Base-by-base conservation (phyloP, 441 rosid species). In the Gossypium davidsonii region DNA sequence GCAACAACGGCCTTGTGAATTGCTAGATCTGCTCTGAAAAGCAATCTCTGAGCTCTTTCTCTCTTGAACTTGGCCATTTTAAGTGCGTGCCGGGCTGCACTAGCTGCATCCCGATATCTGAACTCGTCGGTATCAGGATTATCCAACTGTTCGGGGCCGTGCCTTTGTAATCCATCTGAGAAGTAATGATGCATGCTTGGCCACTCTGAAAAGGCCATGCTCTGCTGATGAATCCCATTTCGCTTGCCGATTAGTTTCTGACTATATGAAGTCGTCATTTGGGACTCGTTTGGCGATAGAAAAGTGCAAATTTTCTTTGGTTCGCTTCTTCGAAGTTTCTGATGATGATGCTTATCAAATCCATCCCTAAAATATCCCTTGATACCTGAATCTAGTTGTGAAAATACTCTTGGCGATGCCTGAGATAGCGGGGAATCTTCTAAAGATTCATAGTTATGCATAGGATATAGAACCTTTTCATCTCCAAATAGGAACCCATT, bases 1-100 rank as follows among this genome's bases (percentile, higher is more conserved):
- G 96, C 91, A 78, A 84, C 87, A 73, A 88, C 93, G 72, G 97
- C 99, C 85, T 85, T 93, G 86, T 93, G 96, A 61, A 93, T 87
- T 17, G 93, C 91, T 76, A 91, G 76, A 81, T 93, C 98, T 71
- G 98, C 99, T 82, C 77, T 80, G 82, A 81, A 84, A 60, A 90
- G 83, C 86, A 93, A 78, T 75, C 86, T 60, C 42, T 31, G 42
- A 15, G 65, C 65, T 60, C 17, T 60, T 60, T n/a, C 65, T 60
- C 44, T 28, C 87, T 95, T 95, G 67, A 86, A 74, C 81, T 88
- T 95, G 67, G 98, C 98, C 72, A 85, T 51, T 39, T 80, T 80
- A 7, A 74, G 83, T 0, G 98, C 95, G 57, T 87, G 88, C 75
- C 76, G 79, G 18, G 96, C 98, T 34, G 90, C 92, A 60, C 87